Percentiles rank a stretch among this genome's conserved stretches.
phyloP scores from a whole-genome alignment of 805 yeast species.

The Naumovozyma castellii region DNA sequence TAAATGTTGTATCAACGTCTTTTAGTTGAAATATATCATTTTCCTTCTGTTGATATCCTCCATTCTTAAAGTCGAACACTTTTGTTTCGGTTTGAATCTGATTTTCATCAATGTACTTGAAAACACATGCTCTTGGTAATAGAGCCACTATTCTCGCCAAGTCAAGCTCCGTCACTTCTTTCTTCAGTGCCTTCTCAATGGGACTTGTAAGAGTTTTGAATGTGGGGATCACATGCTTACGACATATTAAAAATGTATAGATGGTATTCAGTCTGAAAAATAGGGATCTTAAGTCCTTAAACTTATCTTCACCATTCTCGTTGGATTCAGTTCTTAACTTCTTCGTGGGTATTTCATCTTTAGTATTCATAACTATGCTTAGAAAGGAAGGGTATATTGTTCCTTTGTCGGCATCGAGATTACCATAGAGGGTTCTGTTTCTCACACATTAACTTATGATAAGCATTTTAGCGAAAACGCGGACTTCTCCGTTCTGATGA shows the following conservation, averaged over 20 bases:
- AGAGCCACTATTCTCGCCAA: conserved; percentile 53
- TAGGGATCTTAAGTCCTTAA: conserved; percentile 37
- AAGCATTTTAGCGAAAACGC: no score
- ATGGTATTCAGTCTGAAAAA: conserved; percentile 50
- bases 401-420: no score
- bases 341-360: conserved; percentile 5
- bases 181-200: conserved; percentile 40
- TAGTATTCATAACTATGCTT: neutral
- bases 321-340: conserved; percentile 7
- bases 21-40: conserved; percentile 43
- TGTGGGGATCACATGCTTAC: conserved; percentile 52
- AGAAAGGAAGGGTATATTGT: no score
- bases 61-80: conserved; percentile 30
- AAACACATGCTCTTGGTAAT: conserved; percentile 59
- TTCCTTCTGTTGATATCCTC: conserved; percentile 49
- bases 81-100: conserved; percentile 39
- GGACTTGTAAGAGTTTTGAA: conserved; percentile 45
- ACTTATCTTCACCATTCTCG: conserved; percentile 15
- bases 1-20: conserved; percentile 27
- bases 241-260: conserved; percentile 50
- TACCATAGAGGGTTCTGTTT: no score
- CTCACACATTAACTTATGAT: no score
- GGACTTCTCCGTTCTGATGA: no score
- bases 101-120: conserved; percentile 73
- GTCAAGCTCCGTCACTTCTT: conserved; percentile 41